Evolutionary conservation across 228 moss, liverwort and hornwort species (phyloP), one percentile per base, ranked within the genome.

Genomic region (Sphagnum magellanicum): DNA sequence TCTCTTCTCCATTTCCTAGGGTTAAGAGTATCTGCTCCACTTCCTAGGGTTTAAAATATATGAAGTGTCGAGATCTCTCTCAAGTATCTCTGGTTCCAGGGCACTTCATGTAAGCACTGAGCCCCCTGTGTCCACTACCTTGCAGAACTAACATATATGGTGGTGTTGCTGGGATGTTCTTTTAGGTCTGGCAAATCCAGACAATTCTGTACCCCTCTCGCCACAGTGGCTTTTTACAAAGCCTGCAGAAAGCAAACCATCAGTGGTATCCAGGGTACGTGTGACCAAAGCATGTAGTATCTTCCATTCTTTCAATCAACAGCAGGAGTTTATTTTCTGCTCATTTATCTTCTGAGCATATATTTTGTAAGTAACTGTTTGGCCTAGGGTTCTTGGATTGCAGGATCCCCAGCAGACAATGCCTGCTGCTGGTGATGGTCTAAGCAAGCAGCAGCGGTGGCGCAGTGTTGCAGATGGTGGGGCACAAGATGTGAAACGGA

Each of bases 191-290:
- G 82, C 77, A 50, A 86, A 79, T 68, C 69, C 86, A 51, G 93
- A 93, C 66, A 98, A 80, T 74, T 74, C 71, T 72, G 90, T 98
- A 72, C 98, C 97, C 12, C 93, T 93, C 9, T 92, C 98, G 60
- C 98, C 98, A 2, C 93, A 98, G 81, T 98, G 98, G 98, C 84
- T 98, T 17, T 74, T 93, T 64, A 84, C 98, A 51, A 98, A 92
- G 74, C 87, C 93, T 72, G 86, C 77, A 69, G 95, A 97, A 64
- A 82, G 80, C 78, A 96, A 93, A 78, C 88, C 80, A 61, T 79
- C 89, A 51, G 71, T 79, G 63, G 77, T 88, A 48, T 75, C 86
- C 49, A 79, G 82, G 82, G 86, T 86, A 77, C 67, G 81, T 70
- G 50, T 51, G 48, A 11, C 48, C 63, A 48, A 68, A 59, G 66